Conservation (phyloP, 257 asterid species). For the Asclepias syriaca region DNA sequence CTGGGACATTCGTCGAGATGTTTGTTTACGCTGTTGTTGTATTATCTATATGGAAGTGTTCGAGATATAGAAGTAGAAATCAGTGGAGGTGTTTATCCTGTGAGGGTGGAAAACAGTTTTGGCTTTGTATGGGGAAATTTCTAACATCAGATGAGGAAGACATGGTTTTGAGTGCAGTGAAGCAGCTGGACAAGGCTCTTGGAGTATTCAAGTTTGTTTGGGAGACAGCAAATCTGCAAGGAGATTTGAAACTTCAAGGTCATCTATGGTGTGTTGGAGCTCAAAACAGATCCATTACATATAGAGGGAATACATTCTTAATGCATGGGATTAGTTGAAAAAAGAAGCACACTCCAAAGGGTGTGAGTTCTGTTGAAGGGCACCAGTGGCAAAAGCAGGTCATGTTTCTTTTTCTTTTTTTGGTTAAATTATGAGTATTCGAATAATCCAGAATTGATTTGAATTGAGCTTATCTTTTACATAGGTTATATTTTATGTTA, state of each 20-base stretch:
- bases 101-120: slow-evolving; percentile 36
- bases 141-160: slow-evolving; percentile 59
- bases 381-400: too few relatives aligned
- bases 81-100: slow-evolving; percentile 61
- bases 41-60: slow-evolving; percentile 57
- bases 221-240: slow-evolving; percentile 72
- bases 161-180: slow-evolving; percentile 52
- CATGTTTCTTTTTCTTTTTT: too few relatives aligned
- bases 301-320: slow-evolving; percentile 56
- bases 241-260: slow-evolving; percentile 76
- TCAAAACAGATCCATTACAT: slow-evolving; percentile 39
- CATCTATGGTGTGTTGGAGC: slow-evolving; percentile 93
- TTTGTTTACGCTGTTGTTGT: slow-evolving; percentile 62
- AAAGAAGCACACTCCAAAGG: background rate
- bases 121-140: slow-evolving; percentile 75
- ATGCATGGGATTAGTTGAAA: slow-evolving; percentile 47
- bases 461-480: too few relatives aligned
- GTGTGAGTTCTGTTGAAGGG: background rate
- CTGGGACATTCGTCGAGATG: slow-evolving; percentile 78
- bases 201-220: slow-evolving; percentile 79
- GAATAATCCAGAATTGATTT: too few relatives aligned
- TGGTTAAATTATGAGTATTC: too few relatives aligned
- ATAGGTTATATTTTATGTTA: too few relatives aligned
- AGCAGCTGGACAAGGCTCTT: slow-evolving; percentile 65
- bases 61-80: slow-evolving; percentile 67